phyloP scores from a whole-genome alignment of 1,284 basidiomycete genomes.

The Naganishia liquefaciens region DNA sequence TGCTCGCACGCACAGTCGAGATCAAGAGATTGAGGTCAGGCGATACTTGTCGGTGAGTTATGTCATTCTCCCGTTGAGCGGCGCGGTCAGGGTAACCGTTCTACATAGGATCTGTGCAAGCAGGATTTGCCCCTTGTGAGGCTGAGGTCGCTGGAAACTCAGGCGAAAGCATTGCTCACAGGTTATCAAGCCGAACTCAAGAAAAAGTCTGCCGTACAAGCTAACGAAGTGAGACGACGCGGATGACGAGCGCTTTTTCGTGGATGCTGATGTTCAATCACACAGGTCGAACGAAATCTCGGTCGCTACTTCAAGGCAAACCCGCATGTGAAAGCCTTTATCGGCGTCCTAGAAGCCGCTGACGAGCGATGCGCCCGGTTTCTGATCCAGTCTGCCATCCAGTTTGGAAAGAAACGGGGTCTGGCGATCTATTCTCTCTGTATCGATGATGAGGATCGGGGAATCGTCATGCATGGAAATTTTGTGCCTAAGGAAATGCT shows the following conservation, averaged over 20 bases:
- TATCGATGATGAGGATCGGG: constrained; percentile 65
- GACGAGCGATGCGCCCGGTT: constrained; percentile 76
- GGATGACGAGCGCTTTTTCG: constrained; percentile 14
- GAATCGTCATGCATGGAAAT: constrained; percentile 88
- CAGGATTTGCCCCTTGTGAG: constrained; percentile 82
- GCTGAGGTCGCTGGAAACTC: constrained; percentile 79
- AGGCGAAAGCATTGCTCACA: constrained; percentile 70
- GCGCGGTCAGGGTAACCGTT: too few relatives aligned
- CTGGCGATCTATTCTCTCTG: constrained; percentile 90
- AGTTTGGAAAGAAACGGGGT: constrained; percentile 69
- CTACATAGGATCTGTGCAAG: constrained; percentile 78
- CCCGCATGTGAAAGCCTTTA: constrained; percentile 66
- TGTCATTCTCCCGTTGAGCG: not conserved
- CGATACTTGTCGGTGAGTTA: constrained; percentile 69
- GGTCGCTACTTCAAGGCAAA: constrained; percentile 74
- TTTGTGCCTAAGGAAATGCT: constrained; percentile 69
- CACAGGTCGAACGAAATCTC: constrained; percentile 69
- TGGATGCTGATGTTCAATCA: not conserved
- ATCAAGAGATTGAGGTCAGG: constrained; percentile 84
- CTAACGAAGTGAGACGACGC: constrained; percentile 74
- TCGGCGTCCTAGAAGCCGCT: constrained; percentile 68
- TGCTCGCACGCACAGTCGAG: constrained; percentile 68
- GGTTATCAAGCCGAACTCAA: constrained; percentile 82
- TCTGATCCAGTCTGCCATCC: constrained; percentile 61
- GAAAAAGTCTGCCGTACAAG: constrained; percentile 73